phyloP scores from a whole-genome alignment of 345 rosid species.

The Eucalyptus cloeziana region DNA sequence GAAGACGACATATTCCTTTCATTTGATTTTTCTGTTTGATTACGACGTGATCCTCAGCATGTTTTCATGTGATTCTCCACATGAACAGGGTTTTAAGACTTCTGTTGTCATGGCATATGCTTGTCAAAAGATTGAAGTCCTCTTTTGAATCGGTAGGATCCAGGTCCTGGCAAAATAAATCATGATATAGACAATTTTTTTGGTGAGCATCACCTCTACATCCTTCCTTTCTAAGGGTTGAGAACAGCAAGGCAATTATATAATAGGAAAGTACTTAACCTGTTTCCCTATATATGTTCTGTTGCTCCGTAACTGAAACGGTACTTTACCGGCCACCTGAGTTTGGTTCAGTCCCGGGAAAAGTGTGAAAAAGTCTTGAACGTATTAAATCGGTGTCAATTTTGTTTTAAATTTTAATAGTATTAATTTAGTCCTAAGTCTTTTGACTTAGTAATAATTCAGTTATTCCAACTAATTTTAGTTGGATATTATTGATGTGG shows the following conservation, averaged over 20 bases:
- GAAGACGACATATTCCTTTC: not conserved
- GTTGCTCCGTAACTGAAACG: not conserved
- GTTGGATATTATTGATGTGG: accelerated
- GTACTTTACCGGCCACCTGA: not conserved
- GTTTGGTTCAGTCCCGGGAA: not conserved
- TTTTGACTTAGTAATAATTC: too few species aligned
- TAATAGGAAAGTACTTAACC: not conserved
- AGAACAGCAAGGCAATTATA: not conserved
- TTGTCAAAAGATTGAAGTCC: not conserved
- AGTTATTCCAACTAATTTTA: too few species aligned
- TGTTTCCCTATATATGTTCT: not conserved
- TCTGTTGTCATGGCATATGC: not conserved
- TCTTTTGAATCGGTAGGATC: not conserved
- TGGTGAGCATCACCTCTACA: not conserved
- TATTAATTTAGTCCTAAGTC: accelerated
- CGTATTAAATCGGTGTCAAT: too few species aligned
- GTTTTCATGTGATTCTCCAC: not conserved
- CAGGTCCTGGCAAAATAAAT: not conserved
- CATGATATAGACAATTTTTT: not conserved
- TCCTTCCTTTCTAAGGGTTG: not conserved
- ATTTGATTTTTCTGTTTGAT: not conserved
- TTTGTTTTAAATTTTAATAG: too few species aligned
- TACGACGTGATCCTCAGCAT: not conserved
- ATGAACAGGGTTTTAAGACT: not conserved
- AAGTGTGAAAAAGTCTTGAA: too few species aligned